Evolutionary conservation across 2,329 filamentous ascomycete genomes (phyloP), one percentile per base, ranked within the genome.

Genomic region (Trichoderma cornu-damae): DNA sequence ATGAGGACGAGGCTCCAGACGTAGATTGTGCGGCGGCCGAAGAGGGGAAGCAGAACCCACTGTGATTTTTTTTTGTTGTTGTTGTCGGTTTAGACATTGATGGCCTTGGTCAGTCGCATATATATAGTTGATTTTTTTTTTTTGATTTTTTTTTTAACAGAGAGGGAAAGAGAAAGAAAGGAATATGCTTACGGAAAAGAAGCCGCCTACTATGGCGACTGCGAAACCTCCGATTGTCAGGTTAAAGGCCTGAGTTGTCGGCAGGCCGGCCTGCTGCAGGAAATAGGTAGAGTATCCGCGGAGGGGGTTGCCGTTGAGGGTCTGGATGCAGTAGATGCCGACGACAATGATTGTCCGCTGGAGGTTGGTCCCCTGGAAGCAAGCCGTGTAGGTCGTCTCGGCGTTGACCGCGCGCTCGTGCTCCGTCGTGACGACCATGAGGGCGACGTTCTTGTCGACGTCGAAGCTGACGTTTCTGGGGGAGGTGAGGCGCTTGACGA

Each of bases 331-430:
- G 49, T 67, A 72, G 3, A 68, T 61, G 3, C 66, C 60, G 37
- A 70, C 64, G 1, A 79, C 77, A 20, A 82, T 77, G 63, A 80
- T 77, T 6, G 79, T 81, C 16, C 80, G 72, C 12, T 77, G 73
- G 1, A 78, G 67, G 35, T 79, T 72, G 4, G 69, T 65, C 11
- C 72, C 71, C 20, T 69, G 69, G 64, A 79, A 79, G 61, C 74
- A 77, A 61, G 77, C 74, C 40, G 58, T 57, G 58, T 78, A 79
- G 0, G 66, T 70, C 0, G 69, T 72, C 2, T 73, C 73, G 0
- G 63, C 64, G 0, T 67, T 66, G 20, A 72, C 65, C 5, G 66
- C 60, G 52, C 69, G 61, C 50, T 76, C 74, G 2, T 71, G 63
- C 60, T 72, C 68, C 49, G 76, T 72, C 2, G 75, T 78, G 28